These are phyloP conservation scores for Turritis glabra DNA, from an alignment of 345 rosid species.

Conservation along the genomic window DNA sequence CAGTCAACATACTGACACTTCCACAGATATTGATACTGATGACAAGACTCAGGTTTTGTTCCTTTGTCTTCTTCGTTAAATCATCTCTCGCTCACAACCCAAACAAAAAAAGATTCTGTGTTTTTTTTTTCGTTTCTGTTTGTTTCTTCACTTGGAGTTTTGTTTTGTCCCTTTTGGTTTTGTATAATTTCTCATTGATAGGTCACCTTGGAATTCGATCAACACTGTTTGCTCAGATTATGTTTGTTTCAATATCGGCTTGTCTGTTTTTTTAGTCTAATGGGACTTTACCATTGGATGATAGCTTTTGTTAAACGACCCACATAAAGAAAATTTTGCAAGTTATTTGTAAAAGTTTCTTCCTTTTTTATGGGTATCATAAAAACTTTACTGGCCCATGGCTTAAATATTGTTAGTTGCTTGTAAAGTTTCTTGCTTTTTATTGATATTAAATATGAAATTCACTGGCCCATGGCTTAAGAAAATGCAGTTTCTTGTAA, in stretches of 20 bases:
- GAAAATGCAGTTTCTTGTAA: not conserved
- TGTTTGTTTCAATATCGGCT: conserved; percentile 13
- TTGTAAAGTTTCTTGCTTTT: conserved; percentile 22
- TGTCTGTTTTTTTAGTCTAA: conserved; percentile 11
- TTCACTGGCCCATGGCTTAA: conserved; percentile 10
- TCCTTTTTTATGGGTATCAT: not conserved
- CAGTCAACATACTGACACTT: conserved; percentile 96
- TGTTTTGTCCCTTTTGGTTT: conserved; percentile 29
- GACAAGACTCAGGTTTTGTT: conserved; percentile 73
- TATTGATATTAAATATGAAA: not conserved
- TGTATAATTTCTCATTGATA: conserved; percentile 20
- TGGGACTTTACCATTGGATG: conserved; percentile 19
- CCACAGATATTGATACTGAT: conserved; percentile 88
- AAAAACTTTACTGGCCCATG: not conserved
- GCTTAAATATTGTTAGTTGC: not conserved
- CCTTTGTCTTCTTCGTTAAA: conserved; percentile 39
- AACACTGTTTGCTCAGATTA: conserved; percentile 8
- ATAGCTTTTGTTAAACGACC: not conserved
- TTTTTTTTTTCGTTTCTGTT: conserved; percentile 22
- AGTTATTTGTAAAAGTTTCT: conserved; percentile 11
- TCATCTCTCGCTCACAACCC: conserved; percentile 7
- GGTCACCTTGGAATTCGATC: conserved; percentile 43
- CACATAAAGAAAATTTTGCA: no score
- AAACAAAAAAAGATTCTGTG: conserved; percentile 23
- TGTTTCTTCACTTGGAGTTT: conserved; percentile 32